phyloP scores from a whole-genome alignment of 148 eudicot genomes.

The Rhododendron simsii region DNA sequence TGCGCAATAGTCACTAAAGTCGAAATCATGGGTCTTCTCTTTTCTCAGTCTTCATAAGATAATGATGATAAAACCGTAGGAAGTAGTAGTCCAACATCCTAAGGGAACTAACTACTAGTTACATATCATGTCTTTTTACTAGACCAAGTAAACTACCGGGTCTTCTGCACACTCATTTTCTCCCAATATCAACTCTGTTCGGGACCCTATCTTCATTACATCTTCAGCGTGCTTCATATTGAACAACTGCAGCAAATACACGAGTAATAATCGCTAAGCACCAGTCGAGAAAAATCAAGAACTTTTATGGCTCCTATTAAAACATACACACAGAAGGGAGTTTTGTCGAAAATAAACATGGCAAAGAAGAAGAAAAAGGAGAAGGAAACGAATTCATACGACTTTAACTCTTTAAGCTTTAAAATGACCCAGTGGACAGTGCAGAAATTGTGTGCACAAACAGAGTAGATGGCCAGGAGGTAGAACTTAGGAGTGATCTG shows the following conservation, averaged over 20 bases:
- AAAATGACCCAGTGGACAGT: not conserved
- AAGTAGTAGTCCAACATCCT: not conserved
- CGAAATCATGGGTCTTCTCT: not conserved
- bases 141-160: not conserved
- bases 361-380: not conserved
- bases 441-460: not conserved
- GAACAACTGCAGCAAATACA: slow-evolving; percentile 27
- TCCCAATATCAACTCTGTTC: not conserved
- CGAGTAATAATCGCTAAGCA: not conserved
- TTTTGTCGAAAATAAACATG: not conserved
- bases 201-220: not conserved
- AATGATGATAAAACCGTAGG: not conserved
- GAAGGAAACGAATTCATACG: not conserved
- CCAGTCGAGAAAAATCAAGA: not conserved
- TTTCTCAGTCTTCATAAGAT: not conserved
- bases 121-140: not conserved
- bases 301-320: not conserved
- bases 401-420: not conserved
- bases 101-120: not conserved
- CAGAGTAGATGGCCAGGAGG: not conserved
- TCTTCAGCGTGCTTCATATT: slow-evolving; percentile 42
- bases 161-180: not conserved
- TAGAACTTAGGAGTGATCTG: not conserved
- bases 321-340: not conserved
- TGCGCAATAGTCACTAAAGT: not conserved